phyloP scores from a whole-genome alignment of 129 eudicot genomes.

The Flaveria linearis region DNA sequence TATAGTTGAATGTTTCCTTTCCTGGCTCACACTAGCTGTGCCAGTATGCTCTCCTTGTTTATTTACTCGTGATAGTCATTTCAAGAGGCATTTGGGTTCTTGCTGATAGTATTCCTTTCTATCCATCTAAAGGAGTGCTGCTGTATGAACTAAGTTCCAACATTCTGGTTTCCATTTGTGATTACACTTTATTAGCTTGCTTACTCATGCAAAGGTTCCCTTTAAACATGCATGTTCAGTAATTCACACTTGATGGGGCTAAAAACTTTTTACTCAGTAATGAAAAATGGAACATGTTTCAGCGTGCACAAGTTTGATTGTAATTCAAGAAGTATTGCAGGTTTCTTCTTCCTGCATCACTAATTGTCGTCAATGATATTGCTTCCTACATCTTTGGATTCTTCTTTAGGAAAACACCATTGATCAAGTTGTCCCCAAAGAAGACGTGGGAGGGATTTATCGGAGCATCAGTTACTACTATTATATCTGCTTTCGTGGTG shows the following conservation, averaged over 20 bases:
- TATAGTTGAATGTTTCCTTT: not conserved
- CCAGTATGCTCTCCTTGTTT: not conserved
- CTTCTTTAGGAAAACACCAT: conserved; percentile 94
- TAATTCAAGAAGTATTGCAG: conserved; percentile 46
- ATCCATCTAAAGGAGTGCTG: too few species aligned
- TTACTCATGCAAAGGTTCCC: not conserved
- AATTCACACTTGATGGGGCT: conserved; percentile 1
- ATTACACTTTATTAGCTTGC: not conserved
- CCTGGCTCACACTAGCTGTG: conserved; percentile 5
- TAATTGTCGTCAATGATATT: conserved; percentile 84
- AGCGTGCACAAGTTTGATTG: conserved; percentile 25
- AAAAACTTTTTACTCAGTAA: not conserved
- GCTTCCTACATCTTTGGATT: conserved; percentile 94
- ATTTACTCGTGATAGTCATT: too few species aligned
- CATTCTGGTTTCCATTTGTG: not conserved
- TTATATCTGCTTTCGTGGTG: conserved; percentile 88
- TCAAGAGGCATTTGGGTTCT: too few species aligned
- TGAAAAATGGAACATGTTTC: conserved; percentile 7
- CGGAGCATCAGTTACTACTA: conserved; percentile 91
- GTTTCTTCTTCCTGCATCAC: conserved; percentile 99
- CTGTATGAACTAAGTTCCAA: not conserved
- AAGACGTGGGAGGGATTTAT: conserved; percentile 99
- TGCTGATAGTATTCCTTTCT: too few species aligned
- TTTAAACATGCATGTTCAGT: conserved; percentile 1
- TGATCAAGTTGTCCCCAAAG: conserved; percentile 92